Base-by-base conservation (phyloP, 805 yeast genomes). In the Wickerhamiella vanderwaltii region DNA sequence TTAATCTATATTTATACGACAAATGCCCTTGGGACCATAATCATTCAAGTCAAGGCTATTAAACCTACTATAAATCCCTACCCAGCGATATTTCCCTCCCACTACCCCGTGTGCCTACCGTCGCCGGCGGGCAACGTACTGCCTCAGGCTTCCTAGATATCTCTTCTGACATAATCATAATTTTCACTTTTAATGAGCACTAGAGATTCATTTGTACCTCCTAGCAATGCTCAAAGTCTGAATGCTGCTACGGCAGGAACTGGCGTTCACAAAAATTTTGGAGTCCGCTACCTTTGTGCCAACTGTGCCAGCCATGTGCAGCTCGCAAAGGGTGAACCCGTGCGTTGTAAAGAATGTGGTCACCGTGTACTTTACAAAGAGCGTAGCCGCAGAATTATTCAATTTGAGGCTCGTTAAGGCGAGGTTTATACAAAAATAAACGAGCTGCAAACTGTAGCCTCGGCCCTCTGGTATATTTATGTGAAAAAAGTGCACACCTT, bases 271-370 rank as follows among this genome's bases (percentile, higher is more conserved):
- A 76, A 79, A 59, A 75, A 78, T 45, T 79, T 78, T 55, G 94
- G 95, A 43, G 91, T 86, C 53, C 83, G 81, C 56, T 88, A 88
- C 65, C 78, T 86, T 59, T 88, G 98, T 64, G 95, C 97, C 33
- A 91, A 85, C 67, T 91, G 98, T 65, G 94, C 96, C 6, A 75
- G 87, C 43, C 77, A 79, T 42, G 80, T 87, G 53, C 76, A 94
- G 2, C 73, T 91, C 51, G 78, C 85, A 41, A 85, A 88, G 65
- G 84, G 82, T 52, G 98, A 91, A 62, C 94, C 97, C 23, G 94
- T 91, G 50, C 82, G 97, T 68, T 91, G 98, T 67, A 87, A 86
- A 65, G 94, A 87, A 53, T 91, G 98, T 65, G 98, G 98, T 49
- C 97, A 91, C 67, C 80, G 98, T 67, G 96, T 91, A 46, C 69